phyloP scores from a whole-genome alignment of 2,329 filamentous ascomycete species.

The Colletotrichum orbiculare region DNA sequence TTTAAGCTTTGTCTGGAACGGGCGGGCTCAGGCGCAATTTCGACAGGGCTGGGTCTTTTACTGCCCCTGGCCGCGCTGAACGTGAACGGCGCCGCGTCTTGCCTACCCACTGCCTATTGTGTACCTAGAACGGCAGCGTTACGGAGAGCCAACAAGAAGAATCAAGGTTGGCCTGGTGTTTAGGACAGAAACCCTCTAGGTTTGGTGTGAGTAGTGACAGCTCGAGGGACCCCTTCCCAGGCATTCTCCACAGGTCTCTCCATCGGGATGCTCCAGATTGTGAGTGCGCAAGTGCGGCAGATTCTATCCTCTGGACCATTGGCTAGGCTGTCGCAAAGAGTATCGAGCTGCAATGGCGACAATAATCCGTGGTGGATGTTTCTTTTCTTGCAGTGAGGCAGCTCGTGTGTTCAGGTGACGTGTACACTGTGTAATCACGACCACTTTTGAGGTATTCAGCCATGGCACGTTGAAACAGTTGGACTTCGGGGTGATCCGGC shows the following conservation, averaged over 20 bases:
- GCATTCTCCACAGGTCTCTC: constrained; percentile 12
- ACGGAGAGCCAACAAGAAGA: not conserved
- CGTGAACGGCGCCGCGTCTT: no score
- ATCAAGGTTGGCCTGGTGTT: constrained; percentile 25
- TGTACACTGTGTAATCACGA: no score
- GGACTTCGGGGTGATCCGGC: no score
- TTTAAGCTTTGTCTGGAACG: constrained; percentile 21
- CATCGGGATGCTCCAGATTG: constrained; percentile 13
- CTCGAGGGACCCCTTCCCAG: constrained; percentile 18
- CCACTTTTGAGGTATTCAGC: no score
- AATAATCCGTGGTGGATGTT: no score
- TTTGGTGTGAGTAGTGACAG: constrained; percentile 34
- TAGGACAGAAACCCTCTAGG: constrained; percentile 25
- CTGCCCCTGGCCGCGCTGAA: not conserved
- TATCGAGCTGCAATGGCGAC: no score
- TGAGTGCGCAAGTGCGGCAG: constrained; percentile 1
- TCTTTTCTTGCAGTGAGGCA: no score
- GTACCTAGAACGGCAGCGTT: not conserved
- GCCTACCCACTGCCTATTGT: no score
- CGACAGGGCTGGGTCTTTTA: constrained; percentile 18
- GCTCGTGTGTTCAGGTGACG: no score
- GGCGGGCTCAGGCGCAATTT: constrained; percentile 21
- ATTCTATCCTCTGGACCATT: not conserved
- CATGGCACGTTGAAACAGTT: no score
- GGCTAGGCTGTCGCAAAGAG: not conserved